These are phyloP conservation scores for Blastocladiella britannica DNA, from an alignment of 192 early-diverging fungal genomes.

Conservation along the genomic window DNA sequence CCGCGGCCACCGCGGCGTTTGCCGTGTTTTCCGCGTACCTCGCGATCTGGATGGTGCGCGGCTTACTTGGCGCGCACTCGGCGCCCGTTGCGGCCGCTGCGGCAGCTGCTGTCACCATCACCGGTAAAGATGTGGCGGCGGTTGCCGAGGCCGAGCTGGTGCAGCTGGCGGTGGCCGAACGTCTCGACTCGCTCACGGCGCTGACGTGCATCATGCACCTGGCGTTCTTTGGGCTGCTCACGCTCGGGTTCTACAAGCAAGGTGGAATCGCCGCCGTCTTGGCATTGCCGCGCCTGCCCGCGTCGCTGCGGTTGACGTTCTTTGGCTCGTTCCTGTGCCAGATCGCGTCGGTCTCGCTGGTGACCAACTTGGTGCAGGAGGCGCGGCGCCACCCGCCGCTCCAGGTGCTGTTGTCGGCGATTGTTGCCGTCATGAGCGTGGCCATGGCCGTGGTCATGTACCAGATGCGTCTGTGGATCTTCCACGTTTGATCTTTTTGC, in stretches of 20 bases:
- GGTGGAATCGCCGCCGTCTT: background rate
- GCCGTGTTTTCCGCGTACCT: background rate
- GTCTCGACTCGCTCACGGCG: background rate
- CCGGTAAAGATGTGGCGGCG: too few species aligned
- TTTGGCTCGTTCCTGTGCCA: background rate
- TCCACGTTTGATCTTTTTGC: too few species aligned
- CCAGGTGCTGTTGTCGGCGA: background rate
- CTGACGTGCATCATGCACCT: background rate
- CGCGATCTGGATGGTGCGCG: background rate
- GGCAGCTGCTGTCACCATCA: too few species aligned
- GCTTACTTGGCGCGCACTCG: background rate
- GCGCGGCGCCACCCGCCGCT: background rate
- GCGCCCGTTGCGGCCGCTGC: too few species aligned
- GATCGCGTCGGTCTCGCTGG: background rate
- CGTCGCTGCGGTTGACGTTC: background rate
- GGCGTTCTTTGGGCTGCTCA: background rate
- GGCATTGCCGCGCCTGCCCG: background rate
- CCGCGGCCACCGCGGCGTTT: background rate
- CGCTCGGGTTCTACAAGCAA: background rate
- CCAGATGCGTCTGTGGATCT: background rate
- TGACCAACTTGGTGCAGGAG: background rate
- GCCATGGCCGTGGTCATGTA: background rate
- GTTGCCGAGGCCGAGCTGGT: too few species aligned
- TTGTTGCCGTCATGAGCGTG: background rate
- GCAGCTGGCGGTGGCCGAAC: background rate